Evolutionary conservation across 78 protist genomes (phyloP), one percentile per base, ranked within the genome.

Genomic region (Mastigamoeba balamuthi): DNA sequence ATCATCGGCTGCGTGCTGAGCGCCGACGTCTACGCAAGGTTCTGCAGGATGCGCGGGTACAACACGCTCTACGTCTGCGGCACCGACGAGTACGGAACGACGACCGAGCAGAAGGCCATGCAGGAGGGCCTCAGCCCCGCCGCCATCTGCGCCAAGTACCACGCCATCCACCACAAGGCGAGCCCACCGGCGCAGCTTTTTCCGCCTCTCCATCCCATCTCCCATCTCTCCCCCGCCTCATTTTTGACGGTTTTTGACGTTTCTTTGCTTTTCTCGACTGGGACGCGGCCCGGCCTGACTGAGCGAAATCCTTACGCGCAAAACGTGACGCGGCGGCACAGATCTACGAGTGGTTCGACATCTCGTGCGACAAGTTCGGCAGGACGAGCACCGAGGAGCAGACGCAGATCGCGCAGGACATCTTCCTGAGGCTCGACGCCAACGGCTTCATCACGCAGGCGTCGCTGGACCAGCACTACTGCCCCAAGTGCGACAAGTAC

Each of bases 61-160:
- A 93, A 90, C 79, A 23, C 68, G 30, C 74, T 93, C 66, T 93
- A 83, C 68, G 72, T 93, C 25, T 93, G 94, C 40, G 96, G 96
- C 68, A 93, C 96, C 8, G 95, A 91, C 79, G 95, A 91, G 74
- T 91, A 91, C 65, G 95, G 95, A 68, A 91, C 95, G 3, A 87
- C 95, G 28, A 91, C 95, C 27, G 95, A 91, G 68, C 82, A 85
- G 17, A 80, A 85, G 69, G 96, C 96, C 25, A 66, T 76, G 30
- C 68, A 78, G 53, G 92, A 86, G n/a, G 75, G 77, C 25, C 23
- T 74, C 43, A 90, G 87, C 17, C 92, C 92, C 5, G 74, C 80
- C 71, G 76, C 82, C 48, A 88, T 92, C 39, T 92, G 96, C 75
- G 94, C 82, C 80, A 76, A 84, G 58, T 92, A 85, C 82, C 83